Evolutionary conservation across 108 stramenopile genomes (phyloP), one percentile per base, ranked within the genome.

Genomic region (Aurantiochytrium sp.): DNA sequence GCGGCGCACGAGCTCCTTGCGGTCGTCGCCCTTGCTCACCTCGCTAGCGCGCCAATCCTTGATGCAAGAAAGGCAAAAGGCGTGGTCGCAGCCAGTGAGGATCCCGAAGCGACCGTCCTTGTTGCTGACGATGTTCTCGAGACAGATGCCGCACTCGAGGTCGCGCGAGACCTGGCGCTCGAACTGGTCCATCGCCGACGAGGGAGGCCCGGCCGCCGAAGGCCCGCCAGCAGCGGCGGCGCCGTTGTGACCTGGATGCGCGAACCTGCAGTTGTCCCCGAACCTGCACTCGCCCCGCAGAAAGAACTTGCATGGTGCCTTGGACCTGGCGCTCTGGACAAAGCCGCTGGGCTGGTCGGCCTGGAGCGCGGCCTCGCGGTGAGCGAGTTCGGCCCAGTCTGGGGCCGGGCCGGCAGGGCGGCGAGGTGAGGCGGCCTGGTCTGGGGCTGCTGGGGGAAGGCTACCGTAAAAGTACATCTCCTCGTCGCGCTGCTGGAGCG

Each of bases 31-130:
- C 31, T 52, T 32, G 87, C 17, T 10, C 1, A 68, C 41, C 24
- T 41, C 68, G 22, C 10, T 54, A 10, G 55, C 8, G 21, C 87
- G 87, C 87, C 87, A 87, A 48, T 65, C 68, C 17, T 65, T 52
- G n/a, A 87, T 87, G 45, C 87, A 87, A 34, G 34, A 32, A 21
- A 87, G 68, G 68, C 87, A 87, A 48, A 87, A 87, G 0, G 68
- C 87, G 68, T 87, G 87, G 41, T 87, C 87, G 27, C 87, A 87
- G 12, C 87, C 87, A 6, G 87, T 87, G 15, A 87, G 87, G 15
- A 87, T 24, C 6, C 87, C 87, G 22, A 87, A 87, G 27, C 87
- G 37, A 37, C 86, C 59, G 24, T 65, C 86, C 1, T 37, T 39
- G 37, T 34, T 37, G 24, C n/a, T n/a, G 6, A 32, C 73, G 32